Percentiles rank a stretch among this genome's conserved stretches.
These are phyloP conservation scores for Xylona heveae DNA, from an alignment of 495 filamentous ascomycete species.

Conservation along the genomic window DNA sequence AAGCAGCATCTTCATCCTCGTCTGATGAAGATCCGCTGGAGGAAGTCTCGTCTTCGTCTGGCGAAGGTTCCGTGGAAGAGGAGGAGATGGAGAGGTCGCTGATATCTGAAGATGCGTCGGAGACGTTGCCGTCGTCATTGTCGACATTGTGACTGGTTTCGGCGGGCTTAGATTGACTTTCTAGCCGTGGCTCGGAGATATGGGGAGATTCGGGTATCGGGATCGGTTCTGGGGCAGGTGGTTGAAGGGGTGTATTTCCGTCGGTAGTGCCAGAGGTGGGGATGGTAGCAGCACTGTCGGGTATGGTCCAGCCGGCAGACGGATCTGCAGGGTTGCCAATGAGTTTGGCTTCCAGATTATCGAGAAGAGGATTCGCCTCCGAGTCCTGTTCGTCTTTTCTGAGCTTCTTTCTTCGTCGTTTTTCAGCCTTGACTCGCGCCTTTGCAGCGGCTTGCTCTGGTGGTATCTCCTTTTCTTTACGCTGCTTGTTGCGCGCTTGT, in stretches of 20 bases:
- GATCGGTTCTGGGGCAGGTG: too few relatives aligned
- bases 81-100: not conserved
- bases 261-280: too few relatives aligned
- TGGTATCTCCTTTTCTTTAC: constrained; percentile 3
- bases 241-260: too few relatives aligned
- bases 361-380: too few relatives aligned
- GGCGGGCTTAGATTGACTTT: not conserved
- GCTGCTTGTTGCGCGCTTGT: not conserved
- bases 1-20: constrained; percentile 3
- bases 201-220: constrained; percentile 1
- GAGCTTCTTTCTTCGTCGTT: constrained; percentile 2
- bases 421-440: not conserved
- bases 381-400: constrained; percentile 2
- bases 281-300: too few relatives aligned
- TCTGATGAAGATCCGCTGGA: not conserved
- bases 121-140: not conserved
- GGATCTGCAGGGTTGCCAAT: too few relatives aligned
- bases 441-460: constrained; percentile 1
- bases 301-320: too few relatives aligned
- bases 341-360: too few relatives aligned
- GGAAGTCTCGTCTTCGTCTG: constrained; percentile 2
- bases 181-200: not conserved
- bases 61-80: not conserved
- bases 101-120: not conserved
- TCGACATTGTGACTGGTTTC: not conserved